Conservation (phyloP, 2,329 filamentous ascomycete species). For the Paracamarosporium sp. region DNA sequence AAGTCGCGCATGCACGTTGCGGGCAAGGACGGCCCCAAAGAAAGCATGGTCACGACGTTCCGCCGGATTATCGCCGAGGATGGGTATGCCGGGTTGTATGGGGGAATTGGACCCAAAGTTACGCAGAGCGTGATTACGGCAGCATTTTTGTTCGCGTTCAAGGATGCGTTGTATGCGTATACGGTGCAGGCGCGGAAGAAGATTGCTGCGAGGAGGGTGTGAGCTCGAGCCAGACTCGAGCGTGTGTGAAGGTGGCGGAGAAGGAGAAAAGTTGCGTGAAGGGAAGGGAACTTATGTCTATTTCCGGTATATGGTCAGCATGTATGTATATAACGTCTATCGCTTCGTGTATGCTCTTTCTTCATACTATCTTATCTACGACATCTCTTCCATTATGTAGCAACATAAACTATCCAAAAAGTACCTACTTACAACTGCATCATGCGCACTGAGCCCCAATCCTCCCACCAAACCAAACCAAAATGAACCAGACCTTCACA, state of each 20-base stretch:
- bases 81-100: conserved; percentile 91
- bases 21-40: conserved; percentile 74
- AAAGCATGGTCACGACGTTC: conserved; percentile 80
- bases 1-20: conserved; percentile 98
- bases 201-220: conserved; percentile 27
- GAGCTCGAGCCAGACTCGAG: neutral
- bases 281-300: neutral
- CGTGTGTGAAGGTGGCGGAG: neutral
- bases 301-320: neutral
- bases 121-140: conserved; percentile 96
- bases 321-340: neutral
- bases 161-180: conserved; percentile 91
- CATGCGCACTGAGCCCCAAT: too few relatives aligned
- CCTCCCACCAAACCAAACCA: too few relatives aligned
- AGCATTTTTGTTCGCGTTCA: conserved; percentile 96
- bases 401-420: too few relatives aligned
- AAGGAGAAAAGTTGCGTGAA: too few relatives aligned
- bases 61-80: conserved; percentile 83
- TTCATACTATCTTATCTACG: neutral
- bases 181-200: conserved; percentile 69
- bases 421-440: too few relatives aligned
- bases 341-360: neutral
- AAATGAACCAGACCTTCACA: too few relatives aligned
- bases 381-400: neutral
- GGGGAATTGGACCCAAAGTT: conserved; percentile 94